Evolutionary conservation across 305 asterid species (phyloP).

Genomic region (Fraxinus sp.): DNA sequence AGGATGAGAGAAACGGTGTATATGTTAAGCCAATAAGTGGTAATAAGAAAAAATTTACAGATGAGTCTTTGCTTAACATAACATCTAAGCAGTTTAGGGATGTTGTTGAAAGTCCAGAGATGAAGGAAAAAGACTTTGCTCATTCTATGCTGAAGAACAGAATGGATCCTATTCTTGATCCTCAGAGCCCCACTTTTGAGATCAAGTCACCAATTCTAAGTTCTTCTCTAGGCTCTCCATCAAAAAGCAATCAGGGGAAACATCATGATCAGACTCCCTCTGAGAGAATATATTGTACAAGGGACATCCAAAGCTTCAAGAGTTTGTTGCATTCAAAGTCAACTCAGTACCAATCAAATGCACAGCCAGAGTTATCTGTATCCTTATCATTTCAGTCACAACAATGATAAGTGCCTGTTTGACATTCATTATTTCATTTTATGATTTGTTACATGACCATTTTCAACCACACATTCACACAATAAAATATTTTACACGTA

Average conservation of each 20-base stretch:
- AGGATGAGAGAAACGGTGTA: conserved; percentile 37
- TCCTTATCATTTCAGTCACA: conserved; percentile 42
- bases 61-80: conserved; percentile 31
- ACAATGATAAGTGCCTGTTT: conserved; percentile 1
- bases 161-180: conserved; percentile 31
- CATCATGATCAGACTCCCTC: conserved; percentile 40
- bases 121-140: conserved; percentile 36
- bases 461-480: not conserved
- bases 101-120: conserved; percentile 35
- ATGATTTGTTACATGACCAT: not conserved
- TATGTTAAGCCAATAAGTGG: conserved; percentile 40
- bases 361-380: conserved; percentile 48
- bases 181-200: conserved; percentile 37
- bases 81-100: conserved; percentile 41
- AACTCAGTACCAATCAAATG: conserved; percentile 38
- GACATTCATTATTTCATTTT: not conserved
- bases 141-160: conserved; percentile 39
- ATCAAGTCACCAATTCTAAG: conserved; percentile 31
- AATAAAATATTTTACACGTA: not conserved
- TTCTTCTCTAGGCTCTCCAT: conserved; percentile 36
- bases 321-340: conserved; percentile 42
- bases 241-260: conserved; percentile 35
- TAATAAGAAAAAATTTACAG: conserved; percentile 30
- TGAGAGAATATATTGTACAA: conserved; percentile 28
- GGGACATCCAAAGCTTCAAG: conserved; percentile 51